Evolutionary conservation across 2,329 filamentous ascomycete genomes (phyloP), one percentile per base, ranked within the genome.

Genomic region (Sporothrix schenckii): DNA sequence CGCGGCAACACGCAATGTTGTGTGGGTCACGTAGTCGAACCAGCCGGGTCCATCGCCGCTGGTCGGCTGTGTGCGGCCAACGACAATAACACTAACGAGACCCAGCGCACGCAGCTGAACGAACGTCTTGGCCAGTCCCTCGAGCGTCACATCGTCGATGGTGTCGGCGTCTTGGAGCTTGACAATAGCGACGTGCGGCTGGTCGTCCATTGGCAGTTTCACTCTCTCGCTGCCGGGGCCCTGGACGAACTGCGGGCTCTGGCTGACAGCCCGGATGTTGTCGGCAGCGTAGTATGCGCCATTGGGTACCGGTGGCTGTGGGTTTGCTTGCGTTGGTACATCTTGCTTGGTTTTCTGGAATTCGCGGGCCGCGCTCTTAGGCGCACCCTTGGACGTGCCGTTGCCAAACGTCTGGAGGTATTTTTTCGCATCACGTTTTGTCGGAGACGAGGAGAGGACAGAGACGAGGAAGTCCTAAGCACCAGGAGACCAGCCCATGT

Each of bases 401-500:
- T 81, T 80, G 66, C 88, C 89, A 78, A 97, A 97, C 72, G 93
- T 94, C 75, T 95, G 91, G 19, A 99, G 85, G 77, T 97, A 99
- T 50, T 92, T 89, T 80, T 92, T 94, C 63, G 94, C 93, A 81
- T 99, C 95, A 76, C 95, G 89, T 80, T 94, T 97, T 0, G 94
- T 97, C 6, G 94, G 92, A 13, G 93, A 93, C 21, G 94, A 93
- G 76, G 92, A 92, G 44, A 99, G 84, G 3, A 98, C 87, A 19
- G 93, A 94, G 44, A 96, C 85, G 75, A 97, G 90, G 76, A 97
- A 91, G 77, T 97, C 92, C 69, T 70, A 13, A 13, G 16, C 3
- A 34, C 2, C n/a, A 21, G 39, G 27, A 11, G 9, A 9, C n/a
- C 49, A 9, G 9, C 9, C n/a, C 49, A 9, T 30, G 30, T 63